Percentiles rank a stretch among this genome's conserved stretches.
Conservation (phyloP, 148 eudicot genomes). For the Simmondsia chinensis region DNA sequence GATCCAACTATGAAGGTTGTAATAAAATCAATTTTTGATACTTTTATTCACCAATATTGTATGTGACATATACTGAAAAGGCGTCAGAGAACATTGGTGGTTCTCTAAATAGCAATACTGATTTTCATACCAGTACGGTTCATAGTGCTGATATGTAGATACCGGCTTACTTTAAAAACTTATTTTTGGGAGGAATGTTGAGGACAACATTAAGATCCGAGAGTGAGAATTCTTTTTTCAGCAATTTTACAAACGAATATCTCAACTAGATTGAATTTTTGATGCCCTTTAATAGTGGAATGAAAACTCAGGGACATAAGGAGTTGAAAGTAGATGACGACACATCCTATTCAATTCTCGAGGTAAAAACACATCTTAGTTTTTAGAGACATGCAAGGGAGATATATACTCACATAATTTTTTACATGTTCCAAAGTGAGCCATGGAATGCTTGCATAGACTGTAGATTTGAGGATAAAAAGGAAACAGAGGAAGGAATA, state of each 20-base stretch:
- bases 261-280: not conserved
- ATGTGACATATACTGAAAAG: not conserved
- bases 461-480: not conserved
- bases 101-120: not conserved
- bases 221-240: not conserved
- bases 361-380: not conserved
- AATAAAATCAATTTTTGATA: not conserved
- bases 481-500: conserved; percentile 1
- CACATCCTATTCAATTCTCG: not conserved
- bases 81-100: not conserved
- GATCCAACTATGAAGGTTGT: not conserved
- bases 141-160: not conserved
- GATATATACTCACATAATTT: not conserved
- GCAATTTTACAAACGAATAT: not conserved
- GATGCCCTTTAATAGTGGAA: not conserved
- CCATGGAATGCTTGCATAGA: not conserved
- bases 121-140: not conserved
- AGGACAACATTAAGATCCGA: not conserved
- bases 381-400: not conserved
- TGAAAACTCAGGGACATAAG: not conserved
- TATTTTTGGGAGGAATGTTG: not conserved
- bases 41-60: not conserved
- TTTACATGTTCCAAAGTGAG: not conserved
- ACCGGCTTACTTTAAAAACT: not conserved
- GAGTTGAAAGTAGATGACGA: not conserved